Evolutionary conservation across 2,329 filamentous ascomycete genomes (phyloP), one percentile per base, ranked within the genome.

Genomic region (Neoscytalidium dimidiatum): DNA sequence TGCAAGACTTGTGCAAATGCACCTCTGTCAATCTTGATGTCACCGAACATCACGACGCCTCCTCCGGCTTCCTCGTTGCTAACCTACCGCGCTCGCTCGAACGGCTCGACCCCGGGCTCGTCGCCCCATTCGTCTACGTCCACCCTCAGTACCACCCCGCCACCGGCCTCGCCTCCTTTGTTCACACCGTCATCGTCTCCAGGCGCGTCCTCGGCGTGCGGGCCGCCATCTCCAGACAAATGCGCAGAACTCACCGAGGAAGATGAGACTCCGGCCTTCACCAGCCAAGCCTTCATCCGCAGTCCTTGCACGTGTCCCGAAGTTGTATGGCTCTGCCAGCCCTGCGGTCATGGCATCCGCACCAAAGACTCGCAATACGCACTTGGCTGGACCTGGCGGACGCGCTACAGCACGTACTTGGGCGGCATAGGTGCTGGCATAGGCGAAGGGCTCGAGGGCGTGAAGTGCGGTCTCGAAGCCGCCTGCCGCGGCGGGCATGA

Each of bases 301-400:
- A 86, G 68, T 65, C 84, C 76, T 71, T 94, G 85, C 82, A 86
- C 76, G 9, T 88, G 86, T 69, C 77, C 79, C 41, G 78, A 85
- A 9, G 85, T 85, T 4, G 87, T 96, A 52, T 97, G 92, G 91
- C 86, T 97, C 28, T 98, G 94, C 77, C 87, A 91, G 68, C 88
- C 90, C 1, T 97, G 94, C 70, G 92, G 93, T 1, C 86, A 90
- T 67, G 86, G 86, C 63, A 87, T 96, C 61, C 83, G 86, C 26
- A 81, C 80, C 35, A 79, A 79, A 13, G 87, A 89, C 68, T 85
- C 82, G 4, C 85, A 82, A 14, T 89, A 90, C 71, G 76, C 82
- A 48, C 82, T 85, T 3, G 92, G 94, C 63, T 97, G 94, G 93
- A 90, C 88, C 67, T 97, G 94, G 94, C 89, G 94, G 58, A 92